Conservation (phyloP, 2,329 filamentous ascomycete species). For the Fusarium coicis region DNA sequence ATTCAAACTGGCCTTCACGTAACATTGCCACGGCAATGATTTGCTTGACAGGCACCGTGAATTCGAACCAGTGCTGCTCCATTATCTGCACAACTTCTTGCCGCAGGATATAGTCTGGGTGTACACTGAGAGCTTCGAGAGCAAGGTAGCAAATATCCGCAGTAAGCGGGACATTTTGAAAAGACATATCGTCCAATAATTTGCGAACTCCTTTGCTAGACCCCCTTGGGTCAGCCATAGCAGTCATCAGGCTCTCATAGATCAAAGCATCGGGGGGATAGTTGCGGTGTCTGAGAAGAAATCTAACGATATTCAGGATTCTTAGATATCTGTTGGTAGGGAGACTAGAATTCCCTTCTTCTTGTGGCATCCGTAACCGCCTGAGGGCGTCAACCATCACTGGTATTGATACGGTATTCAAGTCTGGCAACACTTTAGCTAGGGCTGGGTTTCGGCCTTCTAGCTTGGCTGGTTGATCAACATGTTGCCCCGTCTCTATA, state of each 20-base stretch:
- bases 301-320: slow-evolving; percentile 61
- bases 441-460: slow-evolving; percentile 15
- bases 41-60: slow-evolving; percentile 68
- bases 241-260: slow-evolving; percentile 80
- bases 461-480: not conserved
- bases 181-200: slow-evolving; percentile 79
- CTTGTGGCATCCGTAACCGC: slow-evolving; percentile 38
- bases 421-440: slow-evolving; percentile 3
- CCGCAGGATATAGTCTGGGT: slow-evolving; percentile 85
- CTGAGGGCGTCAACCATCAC: slow-evolving; percentile 45
- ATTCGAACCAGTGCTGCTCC: slow-evolving; percentile 72
- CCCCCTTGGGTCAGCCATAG: slow-evolving; percentile 74
- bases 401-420: slow-evolving; percentile 11
- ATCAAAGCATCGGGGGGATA: slow-evolving; percentile 67
- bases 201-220: slow-evolving; percentile 70
- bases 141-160: slow-evolving; percentile 76
- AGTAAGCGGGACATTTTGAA: slow-evolving; percentile 70
- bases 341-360: slow-evolving; percentile 29
- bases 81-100: slow-evolving; percentile 77
- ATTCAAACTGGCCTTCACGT: slow-evolving; percentile 83
- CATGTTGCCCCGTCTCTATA: not conserved
- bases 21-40: slow-evolving; percentile 79
- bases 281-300: slow-evolving; percentile 66
- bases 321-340: slow-evolving; percentile 43
- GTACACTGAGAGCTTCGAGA: slow-evolving; percentile 78